Evolutionary conservation across 306 rosid species (phyloP).

Genomic region (Lathyrus tuberosus): DNA sequence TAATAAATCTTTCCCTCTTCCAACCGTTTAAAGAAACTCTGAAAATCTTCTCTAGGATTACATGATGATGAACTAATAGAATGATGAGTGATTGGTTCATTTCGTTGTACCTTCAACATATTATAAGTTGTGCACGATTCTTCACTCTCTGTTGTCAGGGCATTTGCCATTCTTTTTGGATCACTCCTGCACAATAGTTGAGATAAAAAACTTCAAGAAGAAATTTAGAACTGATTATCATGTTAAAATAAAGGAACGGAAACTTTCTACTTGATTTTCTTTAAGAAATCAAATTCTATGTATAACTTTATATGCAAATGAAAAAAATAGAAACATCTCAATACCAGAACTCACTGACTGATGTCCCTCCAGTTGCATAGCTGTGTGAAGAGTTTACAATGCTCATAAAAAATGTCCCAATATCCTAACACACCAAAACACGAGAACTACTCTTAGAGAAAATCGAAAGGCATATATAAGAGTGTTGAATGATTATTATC

Average conservation of each 20-base stretch:
- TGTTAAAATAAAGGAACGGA: conserved; percentile 8
- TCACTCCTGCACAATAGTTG: conserved; percentile 49
- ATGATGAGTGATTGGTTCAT: not conserved
- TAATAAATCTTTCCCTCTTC: not conserved
- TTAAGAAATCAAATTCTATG: too few relatives aligned
- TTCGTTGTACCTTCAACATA: conserved; percentile 78
- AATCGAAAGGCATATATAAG: not conserved
- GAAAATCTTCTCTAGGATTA: not conserved
- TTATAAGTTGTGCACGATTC: conserved; percentile 90
- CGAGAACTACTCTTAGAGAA: conserved; percentile 25
- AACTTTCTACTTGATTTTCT: too few relatives aligned
- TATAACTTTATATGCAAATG: too few relatives aligned
- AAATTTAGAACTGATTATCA: too few relatives aligned
- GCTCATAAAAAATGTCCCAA: conserved; percentile 80
- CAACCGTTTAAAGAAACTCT: too few relatives aligned
- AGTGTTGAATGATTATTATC: not conserved
- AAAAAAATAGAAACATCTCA: too few relatives aligned
- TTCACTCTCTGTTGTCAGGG: conserved; percentile 20
- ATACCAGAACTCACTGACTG: conserved; percentile 60
- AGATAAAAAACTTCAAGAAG: too few relatives aligned
- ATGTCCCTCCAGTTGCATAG: conserved; percentile 98
- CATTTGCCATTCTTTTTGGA: conserved; percentile 35
- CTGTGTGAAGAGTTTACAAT: conserved; percentile 81
- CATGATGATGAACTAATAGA: conserved; percentile 10
- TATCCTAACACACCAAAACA: conserved; percentile 57